Evolutionary conservation across 768 basidiomycete genomes (phyloP).

Genomic region (Lentinus tigrinus): DNA sequence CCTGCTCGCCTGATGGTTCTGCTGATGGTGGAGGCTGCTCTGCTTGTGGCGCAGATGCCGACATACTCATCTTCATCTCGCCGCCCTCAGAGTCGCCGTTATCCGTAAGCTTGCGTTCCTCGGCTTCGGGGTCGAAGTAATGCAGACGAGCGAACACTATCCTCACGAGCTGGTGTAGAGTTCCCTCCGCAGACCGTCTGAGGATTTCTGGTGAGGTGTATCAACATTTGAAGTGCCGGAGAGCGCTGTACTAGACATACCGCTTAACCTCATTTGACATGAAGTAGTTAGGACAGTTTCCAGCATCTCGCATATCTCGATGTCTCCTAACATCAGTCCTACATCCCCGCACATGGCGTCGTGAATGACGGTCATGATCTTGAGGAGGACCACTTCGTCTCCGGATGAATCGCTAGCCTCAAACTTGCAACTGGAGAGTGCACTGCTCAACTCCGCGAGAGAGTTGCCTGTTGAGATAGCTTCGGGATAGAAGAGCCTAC

Average conservation of each 20-base stretch:
- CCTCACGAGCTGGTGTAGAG: slow-evolving; percentile 86
- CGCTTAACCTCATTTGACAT: slow-evolving; percentile 94
- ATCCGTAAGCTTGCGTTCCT: slow-evolving; percentile 64
- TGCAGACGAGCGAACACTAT: slow-evolving; percentile 78
- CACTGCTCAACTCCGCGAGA: slow-evolving; percentile 80
- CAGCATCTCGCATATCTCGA: slow-evolving; percentile 97
- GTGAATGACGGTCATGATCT: slow-evolving; percentile 87
- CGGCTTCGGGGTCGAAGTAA: slow-evolving; percentile 56
- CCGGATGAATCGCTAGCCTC: slow-evolving; percentile 97
- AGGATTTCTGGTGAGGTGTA: slow-evolving; percentile 62
- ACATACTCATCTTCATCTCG: slow-evolving; percentile 63
- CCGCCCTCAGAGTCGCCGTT: slow-evolving; percentile 48
- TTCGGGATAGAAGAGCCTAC: slow-evolving; percentile 61
- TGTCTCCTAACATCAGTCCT: slow-evolving; percentile 76
- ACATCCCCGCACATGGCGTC: slow-evolving; percentile 74
- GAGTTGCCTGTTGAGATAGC: slow-evolving; percentile 61
- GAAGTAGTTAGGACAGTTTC: slow-evolving; percentile 97
- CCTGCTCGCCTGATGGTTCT: not conserved
- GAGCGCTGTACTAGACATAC: slow-evolving; percentile 38
- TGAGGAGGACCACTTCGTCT: slow-evolving; percentile 92
- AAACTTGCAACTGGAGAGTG: slow-evolving; percentile 95
- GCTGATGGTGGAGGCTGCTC: not conserved
- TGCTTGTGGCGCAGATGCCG: slow-evolving; percentile 24
- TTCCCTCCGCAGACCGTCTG: slow-evolving; percentile 82
- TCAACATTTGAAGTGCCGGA: slow-evolving; percentile 6